These are phyloP conservation scores for Leavenworthia alabamica DNA, from an alignment of 345 rosid genomes.

Conservation along the genomic window DNA sequence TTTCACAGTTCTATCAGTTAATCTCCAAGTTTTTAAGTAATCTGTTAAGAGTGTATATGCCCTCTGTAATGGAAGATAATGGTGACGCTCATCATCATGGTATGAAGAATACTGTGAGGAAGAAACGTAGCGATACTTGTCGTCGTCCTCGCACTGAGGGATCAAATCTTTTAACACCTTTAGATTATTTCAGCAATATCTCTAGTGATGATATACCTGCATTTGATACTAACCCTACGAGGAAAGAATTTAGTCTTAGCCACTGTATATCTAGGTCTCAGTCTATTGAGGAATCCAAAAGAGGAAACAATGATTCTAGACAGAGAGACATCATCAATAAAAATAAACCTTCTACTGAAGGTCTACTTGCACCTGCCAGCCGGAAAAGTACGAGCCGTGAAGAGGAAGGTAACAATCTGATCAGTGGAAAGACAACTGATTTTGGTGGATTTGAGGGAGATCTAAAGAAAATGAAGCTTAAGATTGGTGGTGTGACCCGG, in stretches of 20 bases:
- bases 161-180: conserved; percentile 30
- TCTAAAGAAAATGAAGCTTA: conserved; percentile 58
- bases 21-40: not conserved
- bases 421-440: conserved; percentile 39
- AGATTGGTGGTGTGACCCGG: conserved; percentile 49
- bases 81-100: conserved; percentile 33
- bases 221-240: conserved; percentile 40
- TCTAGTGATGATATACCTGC: conserved; percentile 61
- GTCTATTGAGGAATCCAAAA: conserved; percentile 34
- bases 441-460: conserved; percentile 42
- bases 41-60: conserved; percentile 8
- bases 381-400: conserved; percentile 43
- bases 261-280: conserved; percentile 47
- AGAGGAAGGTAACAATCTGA: conserved; percentile 19
- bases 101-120: conserved; percentile 48
- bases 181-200: conserved; percentile 45
- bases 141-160: conserved; percentile 64
- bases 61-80: conserved; percentile 46
- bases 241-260: conserved; percentile 69
- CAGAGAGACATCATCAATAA: conserved; percentile 29
- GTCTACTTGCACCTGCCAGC: conserved; percentile 71
- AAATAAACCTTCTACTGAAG: conserved; percentile 57
- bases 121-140: conserved; percentile 57
- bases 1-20: not conserved
- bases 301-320: conserved; percentile 35